phyloP scores from a whole-genome alignment of 768 basidiomycete species.

The Tulasnella sp. region DNA sequence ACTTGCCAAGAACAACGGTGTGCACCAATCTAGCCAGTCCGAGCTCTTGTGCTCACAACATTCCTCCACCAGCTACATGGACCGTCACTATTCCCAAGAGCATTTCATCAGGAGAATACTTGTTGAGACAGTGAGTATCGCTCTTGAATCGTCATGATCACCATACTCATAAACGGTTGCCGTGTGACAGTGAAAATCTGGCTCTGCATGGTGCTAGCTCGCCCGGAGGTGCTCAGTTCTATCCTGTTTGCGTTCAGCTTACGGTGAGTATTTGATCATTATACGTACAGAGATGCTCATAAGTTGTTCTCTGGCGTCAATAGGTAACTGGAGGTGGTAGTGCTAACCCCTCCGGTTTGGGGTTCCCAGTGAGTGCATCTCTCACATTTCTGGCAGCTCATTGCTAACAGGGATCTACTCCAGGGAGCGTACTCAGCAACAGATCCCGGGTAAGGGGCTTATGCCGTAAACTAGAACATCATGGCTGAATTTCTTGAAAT shows the following conservation, averaged over 20 bases:
- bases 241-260: neutral
- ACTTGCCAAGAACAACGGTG: constrained; percentile 2
- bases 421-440: no score
- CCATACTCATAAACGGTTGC: neutral
- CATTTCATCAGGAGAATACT: neutral
- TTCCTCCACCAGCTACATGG: neutral
- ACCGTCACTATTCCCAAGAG: neutral
- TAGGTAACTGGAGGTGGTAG: neutral
- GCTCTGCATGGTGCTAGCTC: neutral
- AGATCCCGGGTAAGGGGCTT: no score
- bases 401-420: no score
- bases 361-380: no score
- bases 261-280: no score
- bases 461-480: no score
- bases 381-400: no score
- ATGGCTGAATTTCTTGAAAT: no score
- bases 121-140: no score
- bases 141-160: no score
- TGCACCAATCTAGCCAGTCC: neutral
- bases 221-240: neutral
- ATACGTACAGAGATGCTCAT: no score
- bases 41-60: no score
- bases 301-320: neutral
- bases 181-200: neutral
- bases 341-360: neutral